A percentile compares a stretch with the other conserved stretches of the same genome.
phyloP scores from a whole-genome alignment of 1,284 basidiomycete genomes.

The Psilocybe mexicana region DNA sequence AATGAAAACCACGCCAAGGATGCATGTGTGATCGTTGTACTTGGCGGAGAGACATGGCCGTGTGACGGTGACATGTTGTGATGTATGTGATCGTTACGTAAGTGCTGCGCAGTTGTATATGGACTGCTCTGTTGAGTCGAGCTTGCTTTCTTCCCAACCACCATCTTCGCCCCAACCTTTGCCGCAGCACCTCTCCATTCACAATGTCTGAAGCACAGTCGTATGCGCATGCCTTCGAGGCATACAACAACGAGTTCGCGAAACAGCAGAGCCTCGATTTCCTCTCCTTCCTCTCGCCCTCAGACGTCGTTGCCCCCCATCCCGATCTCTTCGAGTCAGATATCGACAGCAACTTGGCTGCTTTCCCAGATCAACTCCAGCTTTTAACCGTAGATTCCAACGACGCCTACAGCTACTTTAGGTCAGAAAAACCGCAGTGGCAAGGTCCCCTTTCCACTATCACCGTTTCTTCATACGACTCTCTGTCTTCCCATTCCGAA shows the following conservation, averaged over 20 bases:
- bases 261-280: constrained; percentile 56
- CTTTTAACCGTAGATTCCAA: constrained; percentile 61
- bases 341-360: constrained; percentile 68
- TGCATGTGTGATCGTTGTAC: neutral
- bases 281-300: constrained; percentile 64
- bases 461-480: constrained; percentile 75
- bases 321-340: constrained; percentile 81
- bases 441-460: constrained; percentile 65
- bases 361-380: constrained; percentile 61
- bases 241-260: constrained; percentile 33
- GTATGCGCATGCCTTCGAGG: constrained; percentile 31
- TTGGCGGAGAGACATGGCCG: neutral
- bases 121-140: constrained; percentile 13
- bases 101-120: constrained; percentile 35
- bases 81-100: constrained; percentile 23
- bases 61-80: neutral
- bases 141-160: constrained; percentile 29
- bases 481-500: constrained; percentile 63
- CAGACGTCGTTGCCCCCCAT: constrained; percentile 69
- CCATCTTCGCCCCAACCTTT: constrained; percentile 26
- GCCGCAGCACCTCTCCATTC: constrained; percentile 26
- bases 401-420: constrained; percentile 62
- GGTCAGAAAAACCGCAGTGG: constrained; percentile 63
- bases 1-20: neutral
- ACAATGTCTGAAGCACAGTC: constrained; percentile 33